Percentiles rank a stretch among this genome's conserved stretches.
These are phyloP conservation scores for Penium margaritaceum DNA, from an alignment of 139 green algal species.

Conservation along the genomic window DNA sequence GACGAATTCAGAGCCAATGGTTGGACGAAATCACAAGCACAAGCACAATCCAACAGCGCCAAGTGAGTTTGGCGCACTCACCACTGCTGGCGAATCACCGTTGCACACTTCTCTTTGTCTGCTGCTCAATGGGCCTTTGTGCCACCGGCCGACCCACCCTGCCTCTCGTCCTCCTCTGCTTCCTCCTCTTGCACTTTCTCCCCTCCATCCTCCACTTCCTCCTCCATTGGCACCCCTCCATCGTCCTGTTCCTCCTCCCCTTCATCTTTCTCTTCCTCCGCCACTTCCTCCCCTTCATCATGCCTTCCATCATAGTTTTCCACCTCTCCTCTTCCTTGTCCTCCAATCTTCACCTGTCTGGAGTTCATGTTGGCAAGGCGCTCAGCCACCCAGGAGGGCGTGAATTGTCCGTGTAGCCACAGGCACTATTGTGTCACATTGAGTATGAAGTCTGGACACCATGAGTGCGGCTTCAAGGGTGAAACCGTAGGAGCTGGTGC, in stretches of 20 bases:
- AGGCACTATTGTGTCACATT: no score
- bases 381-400: no score
- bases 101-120: no score
- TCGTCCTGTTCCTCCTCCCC: not conserved
- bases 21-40: not conserved
- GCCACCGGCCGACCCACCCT: not conserved
- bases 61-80: not conserved
- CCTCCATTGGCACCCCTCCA: not conserved
- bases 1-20: no score
- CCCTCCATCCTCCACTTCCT: not conserved
- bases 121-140: not conserved
- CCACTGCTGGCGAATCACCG: no score
- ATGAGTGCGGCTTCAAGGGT: no score
- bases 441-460: no score
- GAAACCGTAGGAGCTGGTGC: not conserved
- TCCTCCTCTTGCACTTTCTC: not conserved
- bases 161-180: not conserved
- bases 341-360: not conserved
- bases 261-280: constrained; percentile 1
- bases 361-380: not conserved
- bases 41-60: not conserved
- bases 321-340: not conserved
- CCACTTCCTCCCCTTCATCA: not conserved
- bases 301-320: not conserved
- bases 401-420: no score